phyloP scores from a whole-genome alignment of 1,139 yeast species.

The Hansenula sp. region DNA sequence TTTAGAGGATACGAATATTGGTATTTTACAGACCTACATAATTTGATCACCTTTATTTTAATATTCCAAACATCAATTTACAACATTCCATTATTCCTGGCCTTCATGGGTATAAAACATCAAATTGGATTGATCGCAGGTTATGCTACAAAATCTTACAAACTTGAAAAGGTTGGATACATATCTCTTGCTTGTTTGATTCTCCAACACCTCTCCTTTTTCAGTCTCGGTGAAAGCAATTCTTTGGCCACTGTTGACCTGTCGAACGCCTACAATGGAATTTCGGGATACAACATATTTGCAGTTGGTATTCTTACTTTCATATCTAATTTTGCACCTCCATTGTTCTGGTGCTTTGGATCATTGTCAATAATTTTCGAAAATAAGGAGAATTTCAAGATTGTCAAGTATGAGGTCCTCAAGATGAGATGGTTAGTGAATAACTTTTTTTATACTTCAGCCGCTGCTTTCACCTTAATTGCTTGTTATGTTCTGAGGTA shows the following conservation, averaged over 20 bases:
- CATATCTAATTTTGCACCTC: slow-evolving; percentile 78
- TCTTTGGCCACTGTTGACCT: slow-evolving; percentile 88
- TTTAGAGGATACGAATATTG: slow-evolving; percentile 11
- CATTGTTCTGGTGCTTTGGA: slow-evolving; percentile 77
- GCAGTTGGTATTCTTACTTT: slow-evolving; percentile 78
- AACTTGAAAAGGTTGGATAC: slow-evolving; percentile 7
- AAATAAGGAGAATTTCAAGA: slow-evolving; percentile 18
- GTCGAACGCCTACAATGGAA: slow-evolving; percentile 89
- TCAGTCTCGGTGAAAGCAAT: slow-evolving; percentile 87
- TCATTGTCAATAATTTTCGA: slow-evolving; percentile 44
- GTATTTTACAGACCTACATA: slow-evolving; percentile 40
- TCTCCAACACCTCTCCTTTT: slow-evolving; percentile 74
- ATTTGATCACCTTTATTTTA: slow-evolving; percentile 48
- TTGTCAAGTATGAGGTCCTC: slow-evolving; percentile 32
- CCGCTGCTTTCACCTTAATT: slow-evolving; percentile 54
- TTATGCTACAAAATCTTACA: neutral
- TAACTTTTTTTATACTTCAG: slow-evolving; percentile 50
- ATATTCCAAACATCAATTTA: slow-evolving; percentile 66
- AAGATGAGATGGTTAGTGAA: slow-evolving; percentile 35
- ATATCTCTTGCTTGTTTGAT: slow-evolving; percentile 25
- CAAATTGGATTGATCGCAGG: slow-evolving; percentile 12
- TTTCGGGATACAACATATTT: slow-evolving; percentile 61
- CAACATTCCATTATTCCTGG: slow-evolving; percentile 67
- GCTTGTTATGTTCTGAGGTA: slow-evolving; percentile 76
- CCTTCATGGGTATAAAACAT: slow-evolving; percentile 40